phyloP scores from a whole-genome alignment of 148 eudicot species.

The Rhododendron vialii region DNA sequence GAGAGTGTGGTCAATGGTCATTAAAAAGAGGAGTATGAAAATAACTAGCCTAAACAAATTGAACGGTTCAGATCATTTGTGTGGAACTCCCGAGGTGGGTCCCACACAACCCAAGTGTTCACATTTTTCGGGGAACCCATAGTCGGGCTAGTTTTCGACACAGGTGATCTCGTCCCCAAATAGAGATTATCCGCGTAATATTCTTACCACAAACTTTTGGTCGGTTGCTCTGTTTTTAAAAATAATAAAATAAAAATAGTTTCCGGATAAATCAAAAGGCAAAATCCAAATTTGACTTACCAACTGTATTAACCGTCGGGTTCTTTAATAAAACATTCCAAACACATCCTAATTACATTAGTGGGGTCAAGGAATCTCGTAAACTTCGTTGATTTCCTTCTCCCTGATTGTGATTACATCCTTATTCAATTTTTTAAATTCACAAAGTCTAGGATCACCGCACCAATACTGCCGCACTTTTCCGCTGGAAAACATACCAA shows the following conservation, averaged over 20 bases:
- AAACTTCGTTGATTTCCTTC: conserved; percentile 5
- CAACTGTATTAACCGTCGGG: conserved; percentile 24
- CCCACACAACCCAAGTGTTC: not conserved
- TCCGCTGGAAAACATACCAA: too few species aligned
- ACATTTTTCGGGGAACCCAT: not conserved
- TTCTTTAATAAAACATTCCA: not conserved
- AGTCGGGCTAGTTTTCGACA: not conserved
- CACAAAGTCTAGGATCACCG: too few species aligned
- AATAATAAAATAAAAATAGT: not conserved
- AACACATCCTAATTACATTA: not conserved
- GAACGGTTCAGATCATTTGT: too few species aligned
- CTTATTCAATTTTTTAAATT: not conserved
- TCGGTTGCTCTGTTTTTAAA: not conserved
- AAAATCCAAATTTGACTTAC: conserved; percentile 12
- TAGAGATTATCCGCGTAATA: not conserved
- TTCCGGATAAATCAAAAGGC: not conserved
- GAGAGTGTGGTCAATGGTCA: not conserved
- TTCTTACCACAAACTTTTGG: not conserved
- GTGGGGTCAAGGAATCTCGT: conserved; percentile 19
- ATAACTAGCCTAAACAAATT: too few species aligned
- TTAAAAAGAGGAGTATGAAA: not conserved
- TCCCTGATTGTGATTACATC: not conserved
- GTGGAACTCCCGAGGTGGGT: not conserved
- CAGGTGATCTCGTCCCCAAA: not conserved
- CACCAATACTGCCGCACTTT: too few species aligned